Conservation (phyloP, 495 filamentous ascomycete species). For the Penicillium manginii region DNA sequence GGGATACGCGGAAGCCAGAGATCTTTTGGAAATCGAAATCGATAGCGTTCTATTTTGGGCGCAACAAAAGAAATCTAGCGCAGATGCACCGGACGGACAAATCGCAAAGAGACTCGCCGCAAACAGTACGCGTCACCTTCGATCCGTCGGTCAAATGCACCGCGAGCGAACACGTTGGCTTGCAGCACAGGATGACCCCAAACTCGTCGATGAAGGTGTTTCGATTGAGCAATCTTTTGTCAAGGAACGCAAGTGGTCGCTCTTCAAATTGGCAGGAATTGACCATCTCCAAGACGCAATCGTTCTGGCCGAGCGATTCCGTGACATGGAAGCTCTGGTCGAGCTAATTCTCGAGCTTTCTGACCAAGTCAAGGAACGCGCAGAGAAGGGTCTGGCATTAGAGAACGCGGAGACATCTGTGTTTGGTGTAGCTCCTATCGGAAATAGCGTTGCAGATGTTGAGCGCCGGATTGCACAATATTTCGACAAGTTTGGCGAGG, state of each 20-base stretch:
- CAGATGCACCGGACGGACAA: constrained; percentile 37
- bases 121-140: constrained; percentile 59
- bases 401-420: background rate
- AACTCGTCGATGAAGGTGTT: constrained; percentile 46
- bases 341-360: constrained; percentile 58
- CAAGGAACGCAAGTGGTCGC: constrained; percentile 58
- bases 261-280: constrained; percentile 69
- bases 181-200: constrained; percentile 51
- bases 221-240: constrained; percentile 52
- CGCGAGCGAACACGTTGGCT: constrained; percentile 67
- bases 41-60: constrained; percentile 48
- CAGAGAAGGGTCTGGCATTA: background rate
- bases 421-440: constrained; percentile 9
- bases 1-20: constrained; percentile 52
- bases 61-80: constrained; percentile 34
- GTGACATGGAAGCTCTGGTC: constrained; percentile 70
- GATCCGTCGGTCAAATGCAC: constrained; percentile 61
- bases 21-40: constrained; percentile 50
- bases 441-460: constrained; percentile 36
- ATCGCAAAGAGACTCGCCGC: constrained; percentile 50
- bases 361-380: constrained; percentile 37
- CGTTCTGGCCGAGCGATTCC: constrained; percentile 71
- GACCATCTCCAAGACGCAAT: constrained; percentile 70
- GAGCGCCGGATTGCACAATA: constrained; percentile 58
- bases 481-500: constrained; percentile 72